Conservation (phyloP, 2,329 filamentous ascomycete genomes). For the Beauveria rudraprayagi region DNA sequence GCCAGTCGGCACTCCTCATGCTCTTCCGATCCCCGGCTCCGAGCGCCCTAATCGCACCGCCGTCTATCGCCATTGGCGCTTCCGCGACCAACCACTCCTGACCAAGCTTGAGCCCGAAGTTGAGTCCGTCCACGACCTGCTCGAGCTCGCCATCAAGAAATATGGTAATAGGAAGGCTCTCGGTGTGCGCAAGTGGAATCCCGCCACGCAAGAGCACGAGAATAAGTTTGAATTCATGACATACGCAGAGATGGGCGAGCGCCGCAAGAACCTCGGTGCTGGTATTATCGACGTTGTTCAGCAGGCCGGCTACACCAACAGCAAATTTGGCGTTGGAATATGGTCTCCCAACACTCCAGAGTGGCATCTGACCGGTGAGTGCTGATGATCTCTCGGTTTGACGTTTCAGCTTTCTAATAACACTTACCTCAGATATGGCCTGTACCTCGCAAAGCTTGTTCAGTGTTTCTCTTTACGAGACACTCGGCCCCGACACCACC, state of each 20-base stretch:
- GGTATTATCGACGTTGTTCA: constrained; percentile 79
- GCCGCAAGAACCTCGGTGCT: constrained; percentile 76
- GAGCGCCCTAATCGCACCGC: constrained; percentile 63
- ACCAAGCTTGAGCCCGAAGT: constrained; percentile 63
- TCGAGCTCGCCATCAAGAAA: constrained; percentile 59
- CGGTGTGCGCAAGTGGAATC: constrained; percentile 73
- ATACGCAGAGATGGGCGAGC: constrained; percentile 69
- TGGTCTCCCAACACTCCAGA: constrained; percentile 83
- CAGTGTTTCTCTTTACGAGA: constrained; percentile 93
- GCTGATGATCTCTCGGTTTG: not conserved
- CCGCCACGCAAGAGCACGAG: constrained; percentile 61
- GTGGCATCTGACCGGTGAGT: constrained; percentile 71
- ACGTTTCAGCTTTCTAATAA: constrained; percentile 1
- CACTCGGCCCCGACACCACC: constrained; percentile 83
- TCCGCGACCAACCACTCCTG: constrained; percentile 62
- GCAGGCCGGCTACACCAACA: constrained; percentile 52
- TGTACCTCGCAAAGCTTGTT: constrained; percentile 81
- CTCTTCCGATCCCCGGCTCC: constrained; percentile 67
- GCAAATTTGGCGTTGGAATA: constrained; percentile 68
- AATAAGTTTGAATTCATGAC: constrained; percentile 76
- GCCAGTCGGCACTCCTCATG: constrained; percentile 69
- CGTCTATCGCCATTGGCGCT: constrained; percentile 78
- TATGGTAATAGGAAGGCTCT: constrained; percentile 64
- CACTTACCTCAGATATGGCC: constrained; percentile 57
- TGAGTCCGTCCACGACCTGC: constrained; percentile 70